Conservation (phyloP, 306 rosid genomes). For the Cyclanthera cordifolia region DNA sequence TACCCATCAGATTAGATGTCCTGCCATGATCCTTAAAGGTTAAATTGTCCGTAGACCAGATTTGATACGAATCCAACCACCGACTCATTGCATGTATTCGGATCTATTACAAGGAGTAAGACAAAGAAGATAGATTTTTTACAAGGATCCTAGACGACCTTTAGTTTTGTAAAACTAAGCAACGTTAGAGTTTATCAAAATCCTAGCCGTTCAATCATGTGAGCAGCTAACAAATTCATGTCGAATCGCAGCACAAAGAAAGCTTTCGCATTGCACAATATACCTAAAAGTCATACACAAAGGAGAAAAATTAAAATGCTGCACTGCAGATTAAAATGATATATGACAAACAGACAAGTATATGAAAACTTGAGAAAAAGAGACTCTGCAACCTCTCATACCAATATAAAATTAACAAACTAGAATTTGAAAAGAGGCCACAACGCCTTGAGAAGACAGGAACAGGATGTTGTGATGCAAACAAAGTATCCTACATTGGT, state of each 20-base stretch:
- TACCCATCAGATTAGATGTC: constrained; percentile 96
- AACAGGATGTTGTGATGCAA: too few species aligned
- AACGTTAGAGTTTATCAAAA: too few species aligned
- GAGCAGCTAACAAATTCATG: constrained; percentile 95
- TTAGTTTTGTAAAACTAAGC: too few species aligned
- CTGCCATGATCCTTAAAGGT: constrained; percentile 90
- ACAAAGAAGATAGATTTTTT: too few species aligned
- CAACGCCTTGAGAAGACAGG: background rate
- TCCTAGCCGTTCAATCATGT: constrained; percentile 94
- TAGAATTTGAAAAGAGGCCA: background rate
- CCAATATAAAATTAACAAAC: background rate
- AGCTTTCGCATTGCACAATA: background rate
- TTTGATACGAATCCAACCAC: too few species aligned
- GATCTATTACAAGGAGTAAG: too few species aligned
- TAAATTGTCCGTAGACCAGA: constrained; percentile 95
- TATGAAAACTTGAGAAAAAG: background rate
- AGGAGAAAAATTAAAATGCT: constrained; percentile 4
- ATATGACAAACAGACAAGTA: background rate
- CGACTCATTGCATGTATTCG: too few species aligned
- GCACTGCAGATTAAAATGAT: background rate
- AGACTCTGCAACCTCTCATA: background rate
- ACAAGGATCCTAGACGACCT: too few species aligned
- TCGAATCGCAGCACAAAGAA: constrained; percentile 45
- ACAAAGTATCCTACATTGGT: too few species aligned
- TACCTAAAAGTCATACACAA: background rate